phyloP scores from a whole-genome alignment of 2,329 filamentous ascomycete species.

The Zymoseptoria tritici region DNA sequence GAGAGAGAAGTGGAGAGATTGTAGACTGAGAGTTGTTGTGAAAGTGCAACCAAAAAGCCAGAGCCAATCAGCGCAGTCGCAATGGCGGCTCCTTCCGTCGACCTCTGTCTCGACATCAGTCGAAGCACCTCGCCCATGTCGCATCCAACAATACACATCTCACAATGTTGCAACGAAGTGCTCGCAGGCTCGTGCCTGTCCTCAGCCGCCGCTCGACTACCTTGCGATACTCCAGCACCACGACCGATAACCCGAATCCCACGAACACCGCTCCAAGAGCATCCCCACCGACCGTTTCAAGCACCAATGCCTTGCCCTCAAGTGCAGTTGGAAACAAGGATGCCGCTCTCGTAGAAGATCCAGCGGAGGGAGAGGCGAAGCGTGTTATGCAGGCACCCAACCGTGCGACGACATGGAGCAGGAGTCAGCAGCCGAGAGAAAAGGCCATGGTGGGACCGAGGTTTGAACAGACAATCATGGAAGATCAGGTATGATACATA shows the following conservation, averaged over 20 bases:
- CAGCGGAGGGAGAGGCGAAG: constrained; percentile 48
- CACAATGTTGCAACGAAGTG: constrained; percentile 22
- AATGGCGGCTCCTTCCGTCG: background rate
- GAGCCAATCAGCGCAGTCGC: background rate
- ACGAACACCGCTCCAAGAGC: constrained; percentile 54
- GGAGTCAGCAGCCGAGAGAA: constrained; percentile 72
- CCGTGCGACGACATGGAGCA: constrained; percentile 70
- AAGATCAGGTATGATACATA: constrained; percentile 62
- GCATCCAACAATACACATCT: background rate
- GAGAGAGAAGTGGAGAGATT: background rate
- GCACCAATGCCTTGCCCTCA: constrained; percentile 53
- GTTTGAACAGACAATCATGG: constrained; percentile 96
- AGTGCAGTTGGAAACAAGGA: constrained; percentile 45
- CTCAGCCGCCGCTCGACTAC: constrained; percentile 12
- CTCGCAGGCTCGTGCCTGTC: constrained; percentile 20
- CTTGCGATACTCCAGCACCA: constrained; percentile 15
- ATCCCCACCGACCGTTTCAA: constrained; percentile 42
- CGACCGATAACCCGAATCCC: constrained; percentile 43
- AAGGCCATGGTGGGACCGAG: constrained; percentile 86
- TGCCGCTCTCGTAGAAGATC: constrained; percentile 48
- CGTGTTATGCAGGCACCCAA: constrained; percentile 77
- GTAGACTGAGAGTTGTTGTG: background rate
- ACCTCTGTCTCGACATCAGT: background rate
- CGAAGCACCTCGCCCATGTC: background rate
- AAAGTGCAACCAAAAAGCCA: background rate